phyloP scores from a whole-genome alignment of 1,284 basidiomycete species.

The Pascua sp. region DNA sequence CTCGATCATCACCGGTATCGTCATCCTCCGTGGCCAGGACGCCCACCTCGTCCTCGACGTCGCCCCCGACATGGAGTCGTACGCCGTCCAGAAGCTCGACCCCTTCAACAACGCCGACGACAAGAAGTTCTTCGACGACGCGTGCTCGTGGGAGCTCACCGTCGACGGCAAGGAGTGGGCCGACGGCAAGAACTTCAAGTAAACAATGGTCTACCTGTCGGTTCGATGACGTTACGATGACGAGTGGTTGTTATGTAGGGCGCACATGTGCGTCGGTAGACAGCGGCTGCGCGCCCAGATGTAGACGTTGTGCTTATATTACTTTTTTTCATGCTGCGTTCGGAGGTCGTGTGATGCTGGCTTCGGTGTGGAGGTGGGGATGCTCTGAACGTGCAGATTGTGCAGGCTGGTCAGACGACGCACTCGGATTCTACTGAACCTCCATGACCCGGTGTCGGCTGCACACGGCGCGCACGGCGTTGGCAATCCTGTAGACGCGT shows the following conservation, averaged over 20 bases:
- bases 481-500: too few relatives aligned
- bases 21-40: conserved; percentile 74
- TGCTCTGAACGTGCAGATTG: too few relatives aligned
- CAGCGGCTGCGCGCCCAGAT: too few relatives aligned
- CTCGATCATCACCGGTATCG: conserved; percentile 69
- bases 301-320: too few relatives aligned
- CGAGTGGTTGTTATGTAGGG: background rate
- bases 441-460: too few relatives aligned
- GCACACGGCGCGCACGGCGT: too few relatives aligned
- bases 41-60: conserved; percentile 67
- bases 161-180: conserved; percentile 75
- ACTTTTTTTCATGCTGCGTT: too few relatives aligned
- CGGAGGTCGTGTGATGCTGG: too few relatives aligned
- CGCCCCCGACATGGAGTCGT: conserved; percentile 88
- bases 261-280: background rate
- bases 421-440: too few relatives aligned
- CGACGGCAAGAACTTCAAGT: conserved; percentile 53
- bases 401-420: too few relatives aligned
- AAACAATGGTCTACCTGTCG: conserved; percentile 7
- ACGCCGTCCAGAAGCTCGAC: conserved; percentile 69
- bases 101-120: conserved; percentile 58
- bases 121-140: conserved; percentile 83
- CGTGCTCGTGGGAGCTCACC: conserved; percentile 85
- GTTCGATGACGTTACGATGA: background rate
- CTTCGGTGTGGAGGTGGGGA: too few relatives aligned